Conservation (phyloP, 1,139 yeast genomes). For the Kurtzmaniella natalensis region DNA sequence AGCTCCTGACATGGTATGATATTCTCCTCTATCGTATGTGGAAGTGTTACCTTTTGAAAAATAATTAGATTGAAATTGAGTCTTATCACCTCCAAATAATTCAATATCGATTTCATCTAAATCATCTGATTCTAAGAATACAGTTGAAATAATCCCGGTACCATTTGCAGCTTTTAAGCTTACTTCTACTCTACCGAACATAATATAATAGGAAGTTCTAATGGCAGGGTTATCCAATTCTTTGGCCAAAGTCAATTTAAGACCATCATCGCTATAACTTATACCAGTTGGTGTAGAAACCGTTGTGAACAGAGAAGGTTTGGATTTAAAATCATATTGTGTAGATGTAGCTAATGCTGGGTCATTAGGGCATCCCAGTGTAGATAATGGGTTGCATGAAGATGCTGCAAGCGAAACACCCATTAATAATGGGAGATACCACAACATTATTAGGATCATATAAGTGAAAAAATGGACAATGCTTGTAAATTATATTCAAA, state of each 20-base stretch:
- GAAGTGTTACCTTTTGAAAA: slow-evolving; percentile 72
- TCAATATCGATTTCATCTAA: slow-evolving; percentile 79
- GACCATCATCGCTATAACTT: slow-evolving; percentile 40
- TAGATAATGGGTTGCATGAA: slow-evolving; percentile 26
- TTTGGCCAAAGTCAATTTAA: slow-evolving; percentile 50
- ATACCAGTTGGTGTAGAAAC: slow-evolving; percentile 17
- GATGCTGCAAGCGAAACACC: slow-evolving; percentile 9
- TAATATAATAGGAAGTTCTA: slow-evolving; percentile 65
- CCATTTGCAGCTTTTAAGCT: slow-evolving; percentile 66
- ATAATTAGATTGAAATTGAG: slow-evolving; percentile 70
- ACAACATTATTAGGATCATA: too few relatives aligned
- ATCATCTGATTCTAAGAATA: slow-evolving; percentile 75
- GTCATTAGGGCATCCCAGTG: slow-evolving; percentile 31
- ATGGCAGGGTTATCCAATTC: slow-evolving; percentile 68
- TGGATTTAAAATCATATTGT: slow-evolving; percentile 38
- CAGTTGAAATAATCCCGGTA: slow-evolving; percentile 67
- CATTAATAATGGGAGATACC: background rate
- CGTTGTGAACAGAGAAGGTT: slow-evolving; percentile 31
- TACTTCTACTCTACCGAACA: slow-evolving; percentile 78
- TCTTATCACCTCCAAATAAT: slow-evolving; percentile 68
- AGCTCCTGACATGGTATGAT: slow-evolving; percentile 45
- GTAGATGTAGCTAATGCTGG: slow-evolving; percentile 53
- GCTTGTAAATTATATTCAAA: too few relatives aligned
- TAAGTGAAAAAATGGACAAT: too few relatives aligned
- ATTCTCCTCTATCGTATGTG: slow-evolving; percentile 70